Evolutionary conservation across 306 rosid species (phyloP).

Genomic region (Bauhinia variegata): DNA sequence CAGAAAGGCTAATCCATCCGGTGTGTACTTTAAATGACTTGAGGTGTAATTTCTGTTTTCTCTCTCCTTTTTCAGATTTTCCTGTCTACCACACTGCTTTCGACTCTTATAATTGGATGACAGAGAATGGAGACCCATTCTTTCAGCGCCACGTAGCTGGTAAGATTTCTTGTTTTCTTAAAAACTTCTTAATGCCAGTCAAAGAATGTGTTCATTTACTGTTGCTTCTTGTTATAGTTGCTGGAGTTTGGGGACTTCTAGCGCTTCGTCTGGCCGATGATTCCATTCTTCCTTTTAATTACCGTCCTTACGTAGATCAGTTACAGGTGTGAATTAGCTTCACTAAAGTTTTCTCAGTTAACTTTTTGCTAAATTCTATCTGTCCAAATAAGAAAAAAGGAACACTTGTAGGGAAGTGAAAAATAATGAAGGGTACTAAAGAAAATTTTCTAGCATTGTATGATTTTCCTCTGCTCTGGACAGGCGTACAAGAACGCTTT

Average conservation of each 20-base stretch:
- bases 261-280: slow-evolving; percentile 87
- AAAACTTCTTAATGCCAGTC: too few species aligned
- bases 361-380: slow-evolving; percentile 4
- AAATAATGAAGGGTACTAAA: slow-evolving; percentile 5
- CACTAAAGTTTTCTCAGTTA: neutral
- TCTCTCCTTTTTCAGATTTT: slow-evolving; percentile 58
- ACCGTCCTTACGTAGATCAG: slow-evolving; percentile 71
- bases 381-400: neutral
- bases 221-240: slow-evolving; percentile 53
- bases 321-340: slow-evolving; percentile 60
- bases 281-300: slow-evolving; percentile 72
- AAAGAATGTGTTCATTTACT: slow-evolving; percentile 18
- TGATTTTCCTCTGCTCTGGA: slow-evolving; percentile 30
- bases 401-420: slow-evolving; percentile 1
- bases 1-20: neutral
- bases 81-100: slow-evolving; percentile 95
- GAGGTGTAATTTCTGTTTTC: slow-evolving; percentile 20
- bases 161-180: slow-evolving; percentile 42
- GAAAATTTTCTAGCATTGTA: neutral
- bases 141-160: slow-evolving; percentile 90
- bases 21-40: neutral
- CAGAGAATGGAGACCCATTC: slow-evolving; percentile 79
- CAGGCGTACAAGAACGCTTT: slow-evolving; percentile 60
- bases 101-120: slow-evolving; percentile 93
- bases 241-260: slow-evolving; percentile 89